Conservation (phyloP, 2,329 filamentous ascomycete genomes). For the Alternaria alternata region DNA sequence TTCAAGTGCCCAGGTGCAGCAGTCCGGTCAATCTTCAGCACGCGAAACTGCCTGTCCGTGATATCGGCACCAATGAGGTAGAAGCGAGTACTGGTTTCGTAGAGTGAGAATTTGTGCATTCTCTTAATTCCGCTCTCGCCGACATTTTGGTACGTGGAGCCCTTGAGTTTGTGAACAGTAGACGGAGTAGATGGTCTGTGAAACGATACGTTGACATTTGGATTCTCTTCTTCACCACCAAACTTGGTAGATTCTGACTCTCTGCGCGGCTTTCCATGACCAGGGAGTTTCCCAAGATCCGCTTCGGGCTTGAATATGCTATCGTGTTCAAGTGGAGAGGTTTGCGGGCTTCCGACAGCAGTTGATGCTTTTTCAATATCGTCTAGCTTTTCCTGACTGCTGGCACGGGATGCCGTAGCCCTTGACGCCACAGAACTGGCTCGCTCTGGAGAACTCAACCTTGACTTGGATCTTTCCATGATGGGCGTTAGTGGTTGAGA, state of each 20-base stretch:
- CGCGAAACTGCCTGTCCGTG: constrained; percentile 85
- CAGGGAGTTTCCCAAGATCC: constrained; percentile 41
- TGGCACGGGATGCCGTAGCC: constrained; percentile 38
- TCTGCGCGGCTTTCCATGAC: constrained; percentile 35
- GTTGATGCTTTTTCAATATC: constrained; percentile 40
- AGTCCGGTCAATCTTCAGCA: constrained; percentile 94
- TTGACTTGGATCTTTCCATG: constrained; percentile 35
- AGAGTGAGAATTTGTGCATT: constrained; percentile 98
- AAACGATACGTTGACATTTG: constrained; percentile 49
- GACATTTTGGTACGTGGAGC: constrained; percentile 52
- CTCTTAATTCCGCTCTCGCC: constrained; percentile 54
- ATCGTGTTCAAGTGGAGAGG: constrained; percentile 34
- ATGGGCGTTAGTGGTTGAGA: constrained; percentile 9
- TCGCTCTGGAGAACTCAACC: constrained; percentile 32
- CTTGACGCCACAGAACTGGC: constrained; percentile 35
- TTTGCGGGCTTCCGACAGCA: constrained; percentile 34
- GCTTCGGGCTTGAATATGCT: constrained; percentile 40
- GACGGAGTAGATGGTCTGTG: constrained; percentile 51
- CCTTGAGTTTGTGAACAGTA: constrained; percentile 48
- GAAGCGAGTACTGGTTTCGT: constrained; percentile 92
- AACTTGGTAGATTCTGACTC: constrained; percentile 46
- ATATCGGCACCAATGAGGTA: constrained; percentile 95
- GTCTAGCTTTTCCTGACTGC: constrained; percentile 34
- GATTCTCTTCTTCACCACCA: constrained; percentile 54
- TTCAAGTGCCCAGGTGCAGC: constrained; percentile 79